Conservation (phyloP, 305 asterid species). For the Stenogyne calaminthoides region DNA sequence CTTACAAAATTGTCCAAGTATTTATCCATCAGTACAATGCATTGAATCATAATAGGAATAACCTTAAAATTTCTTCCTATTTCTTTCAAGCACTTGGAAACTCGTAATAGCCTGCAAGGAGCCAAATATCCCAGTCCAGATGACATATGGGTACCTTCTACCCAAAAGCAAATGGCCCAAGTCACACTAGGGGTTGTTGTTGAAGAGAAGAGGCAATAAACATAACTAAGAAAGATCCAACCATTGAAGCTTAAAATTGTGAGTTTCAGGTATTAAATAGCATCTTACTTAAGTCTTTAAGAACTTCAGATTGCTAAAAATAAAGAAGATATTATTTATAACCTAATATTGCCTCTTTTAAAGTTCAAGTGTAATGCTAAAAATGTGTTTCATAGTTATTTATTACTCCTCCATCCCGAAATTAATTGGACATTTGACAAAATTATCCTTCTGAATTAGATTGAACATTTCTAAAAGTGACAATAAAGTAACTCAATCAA, state of each 20-base stretch:
- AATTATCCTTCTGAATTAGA: no score
- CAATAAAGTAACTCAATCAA: no score
- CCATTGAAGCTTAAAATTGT: slow-evolving; percentile 21
- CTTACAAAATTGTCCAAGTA: slow-evolving; percentile 28
- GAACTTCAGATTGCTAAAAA: neutral
- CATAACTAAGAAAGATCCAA: slow-evolving; percentile 32
- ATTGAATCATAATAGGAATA: slow-evolving; percentile 54
- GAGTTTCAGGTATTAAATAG: slow-evolving; percentile 7
- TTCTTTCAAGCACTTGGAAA: slow-evolving; percentile 85
- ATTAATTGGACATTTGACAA: no score
- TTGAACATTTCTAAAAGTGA: no score
- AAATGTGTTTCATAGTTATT: neutral
- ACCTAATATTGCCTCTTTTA: neutral
- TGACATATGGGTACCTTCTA: slow-evolving; percentile 48
- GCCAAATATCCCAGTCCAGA: slow-evolving; percentile 87
- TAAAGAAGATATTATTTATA: neutral
- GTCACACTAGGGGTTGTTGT: slow-evolving; percentile 38
- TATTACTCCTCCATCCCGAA: no score
- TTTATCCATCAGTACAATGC: slow-evolving; percentile 38
- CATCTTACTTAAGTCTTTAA: slow-evolving; percentile 14
- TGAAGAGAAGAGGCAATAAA: slow-evolving; percentile 27
- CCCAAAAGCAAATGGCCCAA: slow-evolving; percentile 38
- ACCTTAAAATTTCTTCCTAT: slow-evolving; percentile 74
- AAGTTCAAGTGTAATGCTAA: neutral
- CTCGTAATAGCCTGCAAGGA: slow-evolving; percentile 99